Evolutionary conservation across 176 grass and related monocot genomes (phyloP).

Genomic region (Avena sativa): DNA sequence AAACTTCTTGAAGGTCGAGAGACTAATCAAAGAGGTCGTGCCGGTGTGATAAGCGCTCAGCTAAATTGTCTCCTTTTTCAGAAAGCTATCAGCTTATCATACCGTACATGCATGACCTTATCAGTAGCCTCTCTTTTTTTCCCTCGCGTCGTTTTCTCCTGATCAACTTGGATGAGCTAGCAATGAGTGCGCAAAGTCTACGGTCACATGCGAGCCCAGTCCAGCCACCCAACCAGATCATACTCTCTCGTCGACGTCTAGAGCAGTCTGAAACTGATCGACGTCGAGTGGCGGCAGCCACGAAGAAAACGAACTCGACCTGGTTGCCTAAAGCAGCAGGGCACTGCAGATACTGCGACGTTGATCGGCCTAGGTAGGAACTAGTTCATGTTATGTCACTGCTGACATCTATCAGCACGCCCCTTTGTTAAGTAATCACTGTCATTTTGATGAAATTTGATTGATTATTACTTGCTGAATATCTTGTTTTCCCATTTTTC

Average conservation of each 20-base stretch:
- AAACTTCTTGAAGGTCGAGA: background rate
- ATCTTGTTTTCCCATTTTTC: no score
- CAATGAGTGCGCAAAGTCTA: conserved; percentile 36
- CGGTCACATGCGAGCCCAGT: conserved; percentile 33
- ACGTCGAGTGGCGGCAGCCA: conserved; percentile 28
- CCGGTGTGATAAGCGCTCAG: conserved; percentile 44
- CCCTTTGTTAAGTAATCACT: background rate
- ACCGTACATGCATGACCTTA: conserved; percentile 42
- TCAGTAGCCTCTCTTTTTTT: conserved; percentile 5
- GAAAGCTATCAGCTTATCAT: conserved; percentile 56
- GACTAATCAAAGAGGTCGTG: background rate
- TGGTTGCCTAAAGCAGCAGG: conserved; percentile 6
- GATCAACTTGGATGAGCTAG: conserved; percentile 32
- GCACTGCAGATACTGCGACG: conserved; percentile 33
- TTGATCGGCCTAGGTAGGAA: conserved; percentile 1
- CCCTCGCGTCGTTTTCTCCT: background rate
- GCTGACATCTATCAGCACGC: conserved; percentile 36
- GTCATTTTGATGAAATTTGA: background rate
- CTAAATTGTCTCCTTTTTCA: background rate
- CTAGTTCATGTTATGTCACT: conserved; percentile 50
- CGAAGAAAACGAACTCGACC: background rate
- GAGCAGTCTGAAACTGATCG: conserved; percentile 2
- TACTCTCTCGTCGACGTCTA: background rate
- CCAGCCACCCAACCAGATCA: conserved; percentile 8
- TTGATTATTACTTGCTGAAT: no score